phyloP scores from a whole-genome alignment of 2,329 filamentous ascomycete genomes.

The Epichloe hybrida region DNA sequence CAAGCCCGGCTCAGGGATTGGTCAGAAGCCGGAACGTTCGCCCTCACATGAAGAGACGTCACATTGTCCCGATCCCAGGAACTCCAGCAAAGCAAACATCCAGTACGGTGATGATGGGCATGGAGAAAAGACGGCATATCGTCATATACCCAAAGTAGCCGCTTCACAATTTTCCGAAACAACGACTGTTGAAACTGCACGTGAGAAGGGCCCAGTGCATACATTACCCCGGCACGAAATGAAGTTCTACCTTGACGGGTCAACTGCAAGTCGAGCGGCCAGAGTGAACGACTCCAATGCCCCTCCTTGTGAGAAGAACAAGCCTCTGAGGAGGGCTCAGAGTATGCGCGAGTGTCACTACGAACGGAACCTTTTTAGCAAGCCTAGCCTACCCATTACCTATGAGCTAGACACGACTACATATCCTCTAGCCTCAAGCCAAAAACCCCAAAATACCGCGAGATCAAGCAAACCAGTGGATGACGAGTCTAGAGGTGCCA shows the following conservation, averaged over 20 bases:
- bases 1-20: neutral
- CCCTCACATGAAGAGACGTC: neutral
- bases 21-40: neutral
- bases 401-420: constrained; percentile 18
- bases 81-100: constrained; percentile 6
- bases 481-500: constrained; percentile 8
- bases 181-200: constrained; percentile 30
- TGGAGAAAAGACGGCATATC: constrained; percentile 18
- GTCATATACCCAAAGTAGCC: constrained; percentile 39
- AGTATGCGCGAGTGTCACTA: constrained; percentile 24
- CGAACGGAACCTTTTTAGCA: constrained; percentile 30
- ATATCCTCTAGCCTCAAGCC: constrained; percentile 10
- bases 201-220: constrained; percentile 24
- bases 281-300: constrained; percentile 14
- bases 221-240: constrained; percentile 30
- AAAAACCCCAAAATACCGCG: constrained; percentile 19
- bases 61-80: constrained; percentile 2
- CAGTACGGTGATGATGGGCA: constrained; percentile 7
- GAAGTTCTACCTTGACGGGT: constrained; percentile 25
- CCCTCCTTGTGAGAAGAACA: constrained; percentile 22
- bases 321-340: constrained; percentile 24
- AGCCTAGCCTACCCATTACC: constrained; percentile 22
- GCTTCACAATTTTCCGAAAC: constrained; percentile 42
- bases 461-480: constrained; percentile 6
- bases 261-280: constrained; percentile 10